Conservation (phyloP, 1,284 basidiomycete species). For the Cryptococcus amylolentus region DNA sequence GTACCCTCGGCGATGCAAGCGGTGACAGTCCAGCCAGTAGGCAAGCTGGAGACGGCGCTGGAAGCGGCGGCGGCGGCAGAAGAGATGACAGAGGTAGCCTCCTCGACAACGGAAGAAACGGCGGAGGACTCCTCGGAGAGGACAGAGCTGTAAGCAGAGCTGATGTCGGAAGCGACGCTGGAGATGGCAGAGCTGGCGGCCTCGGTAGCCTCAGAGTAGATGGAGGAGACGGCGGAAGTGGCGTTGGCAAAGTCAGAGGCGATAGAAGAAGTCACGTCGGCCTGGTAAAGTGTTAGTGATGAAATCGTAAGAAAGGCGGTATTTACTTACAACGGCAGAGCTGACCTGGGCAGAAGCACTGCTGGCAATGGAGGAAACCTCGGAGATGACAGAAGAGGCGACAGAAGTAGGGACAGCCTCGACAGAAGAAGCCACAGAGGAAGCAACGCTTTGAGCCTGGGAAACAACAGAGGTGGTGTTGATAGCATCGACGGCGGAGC, state of each 20-base stretch:
- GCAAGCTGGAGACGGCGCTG: conserved; percentile 8
- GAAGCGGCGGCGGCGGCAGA: conserved; percentile 3
- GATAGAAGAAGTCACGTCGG: conserved; percentile 3
- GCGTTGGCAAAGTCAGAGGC: conserved; percentile 4
- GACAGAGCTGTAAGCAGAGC: not conserved
- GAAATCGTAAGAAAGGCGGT: not conserved
- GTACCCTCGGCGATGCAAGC: conserved; percentile 22
- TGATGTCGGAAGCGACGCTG: conserved; percentile 7
- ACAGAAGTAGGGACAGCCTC: conserved; percentile 1
- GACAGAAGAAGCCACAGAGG: conserved; percentile 1
- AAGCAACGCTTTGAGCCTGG: conserved; percentile 2
- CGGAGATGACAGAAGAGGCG: not conserved
- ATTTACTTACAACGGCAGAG: conserved; percentile 1
- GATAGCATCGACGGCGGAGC: not conserved
- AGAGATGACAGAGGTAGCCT: not conserved
- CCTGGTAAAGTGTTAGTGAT: conserved; percentile 1
- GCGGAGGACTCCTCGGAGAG: not conserved
- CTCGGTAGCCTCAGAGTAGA: not conserved
- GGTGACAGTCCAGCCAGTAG: conserved; percentile 19
- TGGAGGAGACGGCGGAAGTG: conserved; percentile 1
- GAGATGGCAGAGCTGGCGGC: conserved; percentile 1
- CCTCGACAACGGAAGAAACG: conserved; percentile 1
- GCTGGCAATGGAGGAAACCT: conserved; percentile 2
- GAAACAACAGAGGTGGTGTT: not conserved
- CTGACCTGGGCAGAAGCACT: not conserved